Percentiles rank a stretch among this genome's conserved stretches.
Evolutionary conservation across 2,329 filamentous ascomycete species (phyloP).

Genomic region (Botrytis byssoidea): DNA sequence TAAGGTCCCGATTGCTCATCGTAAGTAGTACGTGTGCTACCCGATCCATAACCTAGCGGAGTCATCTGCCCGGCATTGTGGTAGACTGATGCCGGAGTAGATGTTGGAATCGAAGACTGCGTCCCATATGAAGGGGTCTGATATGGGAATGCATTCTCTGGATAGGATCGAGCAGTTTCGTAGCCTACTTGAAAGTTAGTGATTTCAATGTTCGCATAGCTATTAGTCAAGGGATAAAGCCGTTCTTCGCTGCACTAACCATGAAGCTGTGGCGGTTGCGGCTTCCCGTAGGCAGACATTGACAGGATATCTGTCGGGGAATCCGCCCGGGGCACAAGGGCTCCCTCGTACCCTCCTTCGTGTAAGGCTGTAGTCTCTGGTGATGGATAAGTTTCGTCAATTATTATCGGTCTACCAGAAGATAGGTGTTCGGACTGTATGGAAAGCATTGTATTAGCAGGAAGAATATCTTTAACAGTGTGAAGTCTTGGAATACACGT

Average conservation of each 20-base stretch:
- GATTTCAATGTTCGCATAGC: not conserved
- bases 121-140: slow-evolving; percentile 49
- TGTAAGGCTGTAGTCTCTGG: slow-evolving; percentile 40
- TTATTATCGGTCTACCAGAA: slow-evolving; percentile 37
- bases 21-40: slow-evolving; percentile 50
- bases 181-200: slow-evolving; percentile 34
- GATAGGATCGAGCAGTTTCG: slow-evolving; percentile 35
- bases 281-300: slow-evolving; percentile 81
- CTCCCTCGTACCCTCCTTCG: slow-evolving; percentile 41
- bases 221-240: slow-evolving; percentile 12
- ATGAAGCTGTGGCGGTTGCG: slow-evolving; percentile 73
- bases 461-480: not conserved
- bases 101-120: slow-evolving; percentile 48
- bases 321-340: slow-evolving; percentile 38
- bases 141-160: slow-evolving; percentile 47
- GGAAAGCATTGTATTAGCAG: slow-evolving; percentile 27
- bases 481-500: slow-evolving; percentile 23
- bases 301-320: slow-evolving; percentile 49
- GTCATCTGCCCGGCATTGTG: slow-evolving; percentile 35
- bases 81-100: slow-evolving; percentile 32
- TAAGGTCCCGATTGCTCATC: slow-evolving; percentile 67
- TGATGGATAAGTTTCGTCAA: slow-evolving; percentile 40
- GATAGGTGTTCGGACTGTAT: slow-evolving; percentile 36
- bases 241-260: slow-evolving; percentile 60
- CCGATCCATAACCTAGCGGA: slow-evolving; percentile 44